Evolutionary conservation across 345 rosid genomes (phyloP).

Genomic region (Barbarea vulgaris): DNA sequence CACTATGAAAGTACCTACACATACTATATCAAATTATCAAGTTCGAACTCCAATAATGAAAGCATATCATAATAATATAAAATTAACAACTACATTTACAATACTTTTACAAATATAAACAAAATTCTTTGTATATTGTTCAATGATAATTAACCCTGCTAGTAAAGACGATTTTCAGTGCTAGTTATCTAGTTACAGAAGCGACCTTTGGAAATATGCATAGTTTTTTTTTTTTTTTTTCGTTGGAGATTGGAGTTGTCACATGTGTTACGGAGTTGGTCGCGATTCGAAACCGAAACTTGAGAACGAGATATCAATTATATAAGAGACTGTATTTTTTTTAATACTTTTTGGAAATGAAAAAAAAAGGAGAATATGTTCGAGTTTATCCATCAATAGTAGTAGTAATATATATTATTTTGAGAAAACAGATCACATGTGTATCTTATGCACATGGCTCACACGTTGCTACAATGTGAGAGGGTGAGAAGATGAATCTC

Average conservation of each 20-base stretch:
- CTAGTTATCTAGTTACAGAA: too few species aligned
- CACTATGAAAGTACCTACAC: too few species aligned
- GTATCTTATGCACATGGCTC: slow-evolving; percentile 35
- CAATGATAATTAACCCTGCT: not conserved
- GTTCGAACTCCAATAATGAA: too few species aligned
- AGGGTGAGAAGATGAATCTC: slow-evolving; percentile 24
- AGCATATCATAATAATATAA: not conserved
- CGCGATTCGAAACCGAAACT: slow-evolving; percentile 14
- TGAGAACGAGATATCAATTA: not conserved
- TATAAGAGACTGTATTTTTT: not conserved
- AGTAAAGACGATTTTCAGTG: too few species aligned
- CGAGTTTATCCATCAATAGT: slow-evolving; percentile 26
- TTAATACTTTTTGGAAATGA: not conserved
- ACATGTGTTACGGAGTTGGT: slow-evolving; percentile 21
- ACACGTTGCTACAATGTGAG: slow-evolving; percentile 31
- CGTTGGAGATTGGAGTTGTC: not conserved
- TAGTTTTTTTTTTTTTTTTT: not conserved
- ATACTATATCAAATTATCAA: too few species aligned
- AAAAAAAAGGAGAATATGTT: slow-evolving; percentile 10
- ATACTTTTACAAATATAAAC: not conserved
- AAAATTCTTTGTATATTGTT: not conserved
- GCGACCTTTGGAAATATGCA: not conserved
- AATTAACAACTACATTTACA: not conserved
- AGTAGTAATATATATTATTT: not conserved
- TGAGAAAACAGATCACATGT: slow-evolving; percentile 22